Evolutionary conservation across 345 rosid species (phyloP).

Genomic region (Raphanus raphanistrum): DNA sequence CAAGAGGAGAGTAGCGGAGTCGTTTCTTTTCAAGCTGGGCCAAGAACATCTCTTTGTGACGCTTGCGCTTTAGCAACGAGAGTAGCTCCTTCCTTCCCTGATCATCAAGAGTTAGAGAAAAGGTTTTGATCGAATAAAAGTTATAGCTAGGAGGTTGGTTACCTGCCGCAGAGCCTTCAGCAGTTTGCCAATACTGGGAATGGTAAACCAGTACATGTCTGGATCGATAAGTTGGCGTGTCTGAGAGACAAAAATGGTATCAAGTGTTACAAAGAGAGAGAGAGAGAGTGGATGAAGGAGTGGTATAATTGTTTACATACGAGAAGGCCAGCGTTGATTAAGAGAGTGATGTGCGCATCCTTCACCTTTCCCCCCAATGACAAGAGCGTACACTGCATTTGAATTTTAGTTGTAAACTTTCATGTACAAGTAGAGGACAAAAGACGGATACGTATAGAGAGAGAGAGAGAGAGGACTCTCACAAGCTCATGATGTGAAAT

Average conservation of each 20-base stretch:
- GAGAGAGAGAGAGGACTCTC: conserved; percentile 39
- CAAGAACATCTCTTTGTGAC: conserved; percentile 93
- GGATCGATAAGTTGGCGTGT: conserved; percentile 82
- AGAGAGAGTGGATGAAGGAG: background rate
- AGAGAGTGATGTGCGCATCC: conserved; percentile 68
- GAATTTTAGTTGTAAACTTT: background rate
- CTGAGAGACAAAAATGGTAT: conserved; percentile 41
- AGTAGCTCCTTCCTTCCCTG: conserved; percentile 97
- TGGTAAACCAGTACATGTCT: conserved; percentile 88
- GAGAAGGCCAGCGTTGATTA: conserved; percentile 82
- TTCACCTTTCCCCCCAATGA: conserved; percentile 74
- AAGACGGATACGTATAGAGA: background rate
- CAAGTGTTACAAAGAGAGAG: background rate
- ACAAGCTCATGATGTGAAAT: conserved; percentile 77
- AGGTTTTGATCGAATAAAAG: background rate
- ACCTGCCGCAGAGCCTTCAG: conserved; percentile 91
- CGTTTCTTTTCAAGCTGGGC: conserved; percentile 78
- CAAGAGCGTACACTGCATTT: conserved; percentile 63
- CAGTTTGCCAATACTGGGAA: conserved; percentile 78
- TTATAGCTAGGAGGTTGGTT: conserved; percentile 3
- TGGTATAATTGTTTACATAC: conserved; percentile 48
- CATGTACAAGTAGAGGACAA: background rate
- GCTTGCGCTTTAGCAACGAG: conserved; percentile 67
- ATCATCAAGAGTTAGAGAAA: conserved; percentile 24
- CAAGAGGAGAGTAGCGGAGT: conserved; percentile 76